Evolutionary conservation across 106 monocot species (phyloP).

Genomic region (Alisma plantagoaquatica): DNA sequence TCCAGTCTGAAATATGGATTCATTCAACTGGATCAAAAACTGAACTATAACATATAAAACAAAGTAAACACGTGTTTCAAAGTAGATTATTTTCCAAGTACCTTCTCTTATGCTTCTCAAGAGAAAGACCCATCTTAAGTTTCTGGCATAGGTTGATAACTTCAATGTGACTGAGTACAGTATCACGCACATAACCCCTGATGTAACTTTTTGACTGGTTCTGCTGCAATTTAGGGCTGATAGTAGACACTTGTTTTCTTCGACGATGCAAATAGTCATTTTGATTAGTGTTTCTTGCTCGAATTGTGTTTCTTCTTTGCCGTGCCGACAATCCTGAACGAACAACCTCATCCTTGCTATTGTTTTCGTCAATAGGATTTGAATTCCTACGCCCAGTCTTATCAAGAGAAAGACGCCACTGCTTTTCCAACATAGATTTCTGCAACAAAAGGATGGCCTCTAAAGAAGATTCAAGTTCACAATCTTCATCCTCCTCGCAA

Average conservation of each 20-base stretch:
- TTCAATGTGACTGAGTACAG: conserved; percentile 24
- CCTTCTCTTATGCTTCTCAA: conserved; percentile 24
- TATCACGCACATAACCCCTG: conserved; percentile 12
- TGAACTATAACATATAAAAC: background rate
- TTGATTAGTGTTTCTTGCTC: conserved; percentile 16
- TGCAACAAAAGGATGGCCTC: conserved; percentile 76
- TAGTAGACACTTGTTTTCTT: background rate
- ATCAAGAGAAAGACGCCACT: conserved; percentile 72
- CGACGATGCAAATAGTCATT: background rate
- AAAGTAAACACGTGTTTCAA: background rate
- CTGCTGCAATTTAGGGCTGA: conserved; percentile 9
- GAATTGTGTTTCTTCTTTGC: conserved; percentile 36
- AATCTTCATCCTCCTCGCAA: conserved; percentile 16
- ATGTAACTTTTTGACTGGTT: conserved; percentile 16
- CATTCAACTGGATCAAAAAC: background rate
- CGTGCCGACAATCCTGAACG: conserved; percentile 71
- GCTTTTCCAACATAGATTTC: conserved; percentile 95
- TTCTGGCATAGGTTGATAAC: conserved; percentile 20
- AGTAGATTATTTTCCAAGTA: background rate
- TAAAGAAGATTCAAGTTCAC: conserved; percentile 58
- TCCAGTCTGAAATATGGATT: conserved; percentile 41
- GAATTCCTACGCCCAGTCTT: conserved; percentile 8
- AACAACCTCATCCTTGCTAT: conserved; percentile 19
- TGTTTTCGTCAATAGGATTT: conserved; percentile 13
- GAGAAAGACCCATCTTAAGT: conserved; percentile 19